Evolutionary conservation across 345 rosid species (phyloP).

Genomic region (Bruguiera parviflora): DNA sequence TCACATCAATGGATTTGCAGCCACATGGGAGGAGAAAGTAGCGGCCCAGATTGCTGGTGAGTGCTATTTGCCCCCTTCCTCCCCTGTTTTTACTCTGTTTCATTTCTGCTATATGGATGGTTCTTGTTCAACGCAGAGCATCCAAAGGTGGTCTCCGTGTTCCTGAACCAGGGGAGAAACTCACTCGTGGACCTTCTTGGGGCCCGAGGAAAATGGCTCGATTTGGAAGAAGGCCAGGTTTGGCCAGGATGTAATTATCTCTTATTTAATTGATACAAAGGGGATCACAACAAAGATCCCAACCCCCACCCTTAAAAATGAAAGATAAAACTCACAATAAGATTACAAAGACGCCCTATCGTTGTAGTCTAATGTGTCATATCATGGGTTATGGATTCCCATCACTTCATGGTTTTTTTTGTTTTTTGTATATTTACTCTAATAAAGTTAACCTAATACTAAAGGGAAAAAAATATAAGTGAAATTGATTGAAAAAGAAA

Average conservation of each 20-base stretch:
- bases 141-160: constrained; percentile 54
- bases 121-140: constrained; percentile 36
- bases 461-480: too few relatives aligned
- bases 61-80: not conserved
- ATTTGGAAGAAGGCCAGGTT: constrained; percentile 34
- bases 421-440: too few relatives aligned
- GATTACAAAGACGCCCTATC: not conserved
- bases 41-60: constrained; percentile 32
- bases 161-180: constrained; percentile 44
- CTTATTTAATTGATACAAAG: too few relatives aligned
- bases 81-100: constrained; percentile 1
- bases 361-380: too few relatives aligned
- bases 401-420: too few relatives aligned
- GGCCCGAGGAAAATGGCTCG: constrained; percentile 25
- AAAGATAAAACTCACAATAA: not conserved
- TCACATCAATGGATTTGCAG: constrained; percentile 39
- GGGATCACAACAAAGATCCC: not conserved
- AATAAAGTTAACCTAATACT: too few relatives aligned
- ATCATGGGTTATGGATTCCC: too few relatives aligned
- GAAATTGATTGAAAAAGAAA: too few relatives aligned
- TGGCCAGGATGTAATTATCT: constrained; percentile 41
- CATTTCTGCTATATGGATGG: not conserved
- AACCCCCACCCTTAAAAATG: too few relatives aligned
- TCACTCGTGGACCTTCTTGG: constrained; percentile 66
- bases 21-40: constrained; percentile 27